These are phyloP conservation scores for Fremontodendron californicum DNA, from an alignment of 345 rosid species.

Conservation along the genomic window DNA sequence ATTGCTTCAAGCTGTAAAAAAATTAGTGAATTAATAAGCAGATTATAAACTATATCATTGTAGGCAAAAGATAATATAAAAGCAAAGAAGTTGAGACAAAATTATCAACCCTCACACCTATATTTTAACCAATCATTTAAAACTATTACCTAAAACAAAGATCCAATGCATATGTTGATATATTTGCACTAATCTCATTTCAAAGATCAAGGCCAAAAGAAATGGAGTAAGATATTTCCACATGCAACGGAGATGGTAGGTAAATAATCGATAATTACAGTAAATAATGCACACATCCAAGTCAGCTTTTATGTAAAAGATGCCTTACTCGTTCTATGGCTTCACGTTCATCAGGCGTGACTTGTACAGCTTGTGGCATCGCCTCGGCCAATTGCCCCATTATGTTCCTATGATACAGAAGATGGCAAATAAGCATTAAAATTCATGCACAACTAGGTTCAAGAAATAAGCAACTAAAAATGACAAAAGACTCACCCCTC, in stretches of 20 bases:
- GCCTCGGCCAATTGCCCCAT: slow-evolving; percentile 65
- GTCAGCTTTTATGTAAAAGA: not conserved
- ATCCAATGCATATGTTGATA: not conserved
- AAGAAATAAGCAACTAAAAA: not conserved
- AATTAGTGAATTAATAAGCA: too few species aligned
- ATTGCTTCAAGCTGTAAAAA: slow-evolving; percentile 73
- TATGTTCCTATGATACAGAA: slow-evolving; percentile 45
- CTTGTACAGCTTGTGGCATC: too few species aligned
- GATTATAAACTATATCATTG: too few species aligned
- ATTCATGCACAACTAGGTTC: not conserved
- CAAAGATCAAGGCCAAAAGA: not conserved
- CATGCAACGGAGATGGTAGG: not conserved
- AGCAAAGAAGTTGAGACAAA: not conserved
- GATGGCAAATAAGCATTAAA: slow-evolving; percentile 4
- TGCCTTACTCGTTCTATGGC: slow-evolving; percentile 80
- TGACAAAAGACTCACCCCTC: slow-evolving; percentile 59
- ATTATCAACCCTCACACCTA: not conserved
- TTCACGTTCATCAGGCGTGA: slow-evolving; percentile 91
- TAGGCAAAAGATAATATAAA: not conserved
- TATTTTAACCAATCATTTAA: not conserved
- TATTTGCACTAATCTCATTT: not conserved
- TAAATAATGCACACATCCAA: not conserved
- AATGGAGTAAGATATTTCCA: not conserved
- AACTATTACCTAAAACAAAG: not conserved
- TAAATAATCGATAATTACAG: not conserved